Conservation (phyloP, 2,329 filamentous ascomycete genomes). For the Pseudohalonectria lignicola region DNA sequence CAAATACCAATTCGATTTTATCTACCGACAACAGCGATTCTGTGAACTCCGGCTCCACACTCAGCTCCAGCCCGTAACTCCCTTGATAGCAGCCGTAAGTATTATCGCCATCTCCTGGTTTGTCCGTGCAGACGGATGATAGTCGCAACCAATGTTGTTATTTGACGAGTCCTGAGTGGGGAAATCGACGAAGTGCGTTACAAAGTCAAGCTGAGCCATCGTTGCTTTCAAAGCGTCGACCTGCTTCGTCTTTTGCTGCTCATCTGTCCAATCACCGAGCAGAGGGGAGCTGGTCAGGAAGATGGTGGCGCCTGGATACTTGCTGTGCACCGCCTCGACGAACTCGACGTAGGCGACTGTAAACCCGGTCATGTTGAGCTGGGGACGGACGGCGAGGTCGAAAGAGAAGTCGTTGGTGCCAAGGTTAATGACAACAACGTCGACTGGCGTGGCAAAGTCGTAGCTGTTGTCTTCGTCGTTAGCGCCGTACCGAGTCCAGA, state of each 20-base stretch:
- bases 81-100: conserved; percentile 5
- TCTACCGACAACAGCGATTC: no score
- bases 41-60: no score
- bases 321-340: conserved; percentile 18
- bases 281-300: conserved; percentile 29
- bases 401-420: conserved; percentile 31
- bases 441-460: conserved; percentile 21
- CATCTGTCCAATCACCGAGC: conserved; percentile 21
- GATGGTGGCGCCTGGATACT: conserved; percentile 23
- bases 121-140: conserved; percentile 27
- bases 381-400: conserved; percentile 15
- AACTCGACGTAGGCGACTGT: conserved; percentile 18
- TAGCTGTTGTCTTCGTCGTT: conserved; percentile 25
- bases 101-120: conserved; percentile 12
- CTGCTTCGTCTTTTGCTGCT: conserved; percentile 26
- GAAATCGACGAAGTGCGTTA: conserved; percentile 27
- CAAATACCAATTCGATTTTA: no score
- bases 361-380: conserved; percentile 15
- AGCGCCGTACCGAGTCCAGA: conserved; percentile 30
- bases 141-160: conserved; percentile 27
- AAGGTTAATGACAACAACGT: conserved; percentile 30
- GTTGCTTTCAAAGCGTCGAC: conserved; percentile 20
- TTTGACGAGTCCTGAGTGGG: conserved; percentile 21
- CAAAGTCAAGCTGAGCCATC: conserved; percentile 16
- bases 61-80: neutral